phyloP scores from a whole-genome alignment of 768 basidiomycete genomes.

The Crepidotus variabilis region DNA sequence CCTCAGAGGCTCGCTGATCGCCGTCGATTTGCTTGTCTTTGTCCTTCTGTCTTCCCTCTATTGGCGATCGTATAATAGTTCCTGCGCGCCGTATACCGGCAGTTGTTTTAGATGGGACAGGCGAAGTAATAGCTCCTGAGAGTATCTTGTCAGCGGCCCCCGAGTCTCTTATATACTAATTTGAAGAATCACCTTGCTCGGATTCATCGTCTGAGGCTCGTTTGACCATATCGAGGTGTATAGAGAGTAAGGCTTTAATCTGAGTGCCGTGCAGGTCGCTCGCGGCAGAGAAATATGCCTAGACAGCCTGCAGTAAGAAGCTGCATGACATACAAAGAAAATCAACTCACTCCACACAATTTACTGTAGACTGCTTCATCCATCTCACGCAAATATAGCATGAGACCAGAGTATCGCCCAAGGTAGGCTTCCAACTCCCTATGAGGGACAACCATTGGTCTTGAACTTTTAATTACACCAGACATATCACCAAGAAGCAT shows the following conservation, averaged over 20 bases:
- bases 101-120: conserved; percentile 44
- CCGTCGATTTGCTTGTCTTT: conserved; percentile 62
- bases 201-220: conserved; percentile 68
- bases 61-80: conserved; percentile 77
- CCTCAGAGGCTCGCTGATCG: conserved; percentile 70
- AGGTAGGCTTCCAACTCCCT: conserved; percentile 76
- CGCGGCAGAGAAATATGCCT: conserved; percentile 89
- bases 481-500: conserved; percentile 60
- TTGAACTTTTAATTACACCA: conserved; percentile 48
- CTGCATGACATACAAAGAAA: neutral
- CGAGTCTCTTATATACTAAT: neutral
- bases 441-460: conserved; percentile 58
- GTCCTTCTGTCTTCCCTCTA: conserved; percentile 58
- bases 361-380: conserved; percentile 85
- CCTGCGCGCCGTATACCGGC: conserved; percentile 76
- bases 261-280: conserved; percentile 82
- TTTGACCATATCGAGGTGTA: conserved; percentile 57
- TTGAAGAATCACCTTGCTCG: conserved; percentile 53
- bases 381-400: conserved; percentile 96
- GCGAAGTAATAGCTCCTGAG: conserved; percentile 38
- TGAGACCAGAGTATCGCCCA: conserved; percentile 82
- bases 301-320: conserved; percentile 7
- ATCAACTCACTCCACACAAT: conserved; percentile 72
- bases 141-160: conserved; percentile 27
- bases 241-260: conserved; percentile 67